A percentile compares a stretch with the other conserved stretches of the same genome.
Evolutionary conservation across 2,329 filamentous ascomycete genomes (phyloP).

Genomic region (Alternaria sp.): DNA sequence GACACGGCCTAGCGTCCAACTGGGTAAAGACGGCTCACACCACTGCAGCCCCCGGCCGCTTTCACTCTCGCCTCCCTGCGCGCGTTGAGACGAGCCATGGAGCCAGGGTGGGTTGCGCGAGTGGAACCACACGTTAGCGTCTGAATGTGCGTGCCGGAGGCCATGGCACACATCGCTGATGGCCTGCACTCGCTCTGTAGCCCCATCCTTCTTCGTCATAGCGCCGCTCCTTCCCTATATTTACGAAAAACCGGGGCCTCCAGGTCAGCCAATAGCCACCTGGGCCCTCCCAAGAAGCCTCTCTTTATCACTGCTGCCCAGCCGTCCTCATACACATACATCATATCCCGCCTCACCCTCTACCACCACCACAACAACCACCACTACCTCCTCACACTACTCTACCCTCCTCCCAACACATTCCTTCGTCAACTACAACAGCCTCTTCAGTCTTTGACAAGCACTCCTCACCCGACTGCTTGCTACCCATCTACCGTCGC

Average conservation of each 20-base stretch:
- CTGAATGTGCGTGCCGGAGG: conserved; percentile 29
- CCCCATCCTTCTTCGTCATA: conserved; percentile 48
- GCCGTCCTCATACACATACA: conserved; percentile 46
- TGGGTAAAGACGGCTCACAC: conserved; percentile 26
- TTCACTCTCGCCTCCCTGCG: conserved; percentile 36
- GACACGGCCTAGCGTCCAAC: conserved; percentile 19
- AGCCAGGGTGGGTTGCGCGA: conserved; percentile 26
- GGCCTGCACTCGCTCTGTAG: conserved; percentile 40
- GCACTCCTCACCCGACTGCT: conserved; percentile 14
- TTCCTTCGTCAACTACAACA: conserved; percentile 27
- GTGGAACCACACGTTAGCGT: conserved; percentile 32
- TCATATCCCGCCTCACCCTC: conserved; percentile 46
- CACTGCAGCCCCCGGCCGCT: conserved; percentile 23
- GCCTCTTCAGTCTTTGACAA: conserved; percentile 19
- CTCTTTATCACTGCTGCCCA: conserved; percentile 46
- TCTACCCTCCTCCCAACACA: conserved; percentile 25
- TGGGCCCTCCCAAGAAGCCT: conserved; percentile 20
- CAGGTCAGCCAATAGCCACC: conserved; percentile 36
- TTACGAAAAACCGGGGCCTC: conserved; percentile 43
- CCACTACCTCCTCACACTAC: conserved; percentile 14
- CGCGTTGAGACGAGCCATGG: conserved; percentile 17
- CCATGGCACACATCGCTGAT: conserved; percentile 37
- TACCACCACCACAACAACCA: conserved; percentile 14
- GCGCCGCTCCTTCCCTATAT: conserved; percentile 48
- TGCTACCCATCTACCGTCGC: conserved; percentile 8